phyloP scores from a whole-genome alignment of 164 flowering plant genomes.

The Magnolia officinalis region DNA sequence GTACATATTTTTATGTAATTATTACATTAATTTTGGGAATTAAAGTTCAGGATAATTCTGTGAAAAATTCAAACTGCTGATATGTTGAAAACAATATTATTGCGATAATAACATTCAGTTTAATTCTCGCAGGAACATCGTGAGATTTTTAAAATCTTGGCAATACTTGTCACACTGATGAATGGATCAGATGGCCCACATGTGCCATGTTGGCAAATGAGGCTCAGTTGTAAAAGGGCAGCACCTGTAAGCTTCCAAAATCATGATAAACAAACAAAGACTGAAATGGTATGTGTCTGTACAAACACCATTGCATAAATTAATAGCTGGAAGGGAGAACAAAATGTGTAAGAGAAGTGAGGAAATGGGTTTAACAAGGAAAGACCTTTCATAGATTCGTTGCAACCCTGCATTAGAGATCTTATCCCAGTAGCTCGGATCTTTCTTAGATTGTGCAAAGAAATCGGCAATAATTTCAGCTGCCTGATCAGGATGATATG shows the following conservation, averaged over 20 bases:
- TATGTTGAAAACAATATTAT: too few species aligned
- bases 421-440: constrained; percentile 64
- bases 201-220: background rate
- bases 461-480: constrained; percentile 52
- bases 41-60: too few species aligned
- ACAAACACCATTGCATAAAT: too few species aligned
- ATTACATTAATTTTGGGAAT: too few species aligned
- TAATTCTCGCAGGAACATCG: too few species aligned
- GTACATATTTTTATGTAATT: too few species aligned
- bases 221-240: background rate
- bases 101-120: too few species aligned
- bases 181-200: background rate
- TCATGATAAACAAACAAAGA: background rate
- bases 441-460: constrained; percentile 56
- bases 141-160: too few species aligned
- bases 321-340: background rate
- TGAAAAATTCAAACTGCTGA: too few species aligned
- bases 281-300: background rate
- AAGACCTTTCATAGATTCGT: constrained; percentile 73
- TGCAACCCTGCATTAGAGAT: constrained; percentile 61
- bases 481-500: constrained; percentile 84
- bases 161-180: too few species aligned
- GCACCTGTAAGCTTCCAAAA: background rate
- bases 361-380: background rate
- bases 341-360: too few species aligned